phyloP scores from a whole-genome alignment of 2,329 filamentous ascomycete species.

The Pestalotiopsis fici region DNA sequence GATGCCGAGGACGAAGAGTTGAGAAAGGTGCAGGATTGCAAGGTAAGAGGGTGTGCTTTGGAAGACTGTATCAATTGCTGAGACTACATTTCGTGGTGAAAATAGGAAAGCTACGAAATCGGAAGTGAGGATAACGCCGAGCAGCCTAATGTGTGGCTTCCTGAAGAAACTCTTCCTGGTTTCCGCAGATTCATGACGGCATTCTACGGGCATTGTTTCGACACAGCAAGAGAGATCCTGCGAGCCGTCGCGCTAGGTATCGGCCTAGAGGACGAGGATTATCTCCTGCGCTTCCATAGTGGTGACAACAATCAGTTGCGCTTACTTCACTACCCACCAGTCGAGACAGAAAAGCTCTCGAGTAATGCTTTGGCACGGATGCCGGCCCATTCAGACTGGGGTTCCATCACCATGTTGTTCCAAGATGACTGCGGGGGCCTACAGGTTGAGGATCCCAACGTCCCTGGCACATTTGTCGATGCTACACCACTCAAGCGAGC shows the following conservation, averaged over 20 bases:
- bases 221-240: constrained; percentile 41
- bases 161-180: constrained; percentile 41
- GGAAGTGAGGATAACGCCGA: constrained; percentile 43
- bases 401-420: constrained; percentile 48
- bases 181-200: constrained; percentile 47
- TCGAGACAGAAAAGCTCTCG: constrained; percentile 43
- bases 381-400: constrained; percentile 32
- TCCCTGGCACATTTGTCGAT: constrained; percentile 35
- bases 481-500: constrained; percentile 31
- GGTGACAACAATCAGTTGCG: constrained; percentile 61
- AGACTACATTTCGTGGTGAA: not conserved
- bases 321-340: constrained; percentile 58
- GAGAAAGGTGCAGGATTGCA: constrained; percentile 48
- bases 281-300: constrained; percentile 49
- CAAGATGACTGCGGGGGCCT: constrained; percentile 47
- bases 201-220: constrained; percentile 51
- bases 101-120: constrained; percentile 53
- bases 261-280: constrained; percentile 43
- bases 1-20: constrained; percentile 35
- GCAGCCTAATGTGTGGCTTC: constrained; percentile 52
- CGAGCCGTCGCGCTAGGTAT: constrained; percentile 47
- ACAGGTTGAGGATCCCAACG: constrained; percentile 41
- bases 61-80: not conserved
- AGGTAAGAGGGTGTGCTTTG: constrained; percentile 36
- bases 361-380: constrained; percentile 38